A percentile compares a stretch with the other conserved stretches of the same genome.
These are phyloP conservation scores for Boletellus sp. DNA, from an alignment of 768 basidiomycete genomes.

Conservation along the genomic window DNA sequence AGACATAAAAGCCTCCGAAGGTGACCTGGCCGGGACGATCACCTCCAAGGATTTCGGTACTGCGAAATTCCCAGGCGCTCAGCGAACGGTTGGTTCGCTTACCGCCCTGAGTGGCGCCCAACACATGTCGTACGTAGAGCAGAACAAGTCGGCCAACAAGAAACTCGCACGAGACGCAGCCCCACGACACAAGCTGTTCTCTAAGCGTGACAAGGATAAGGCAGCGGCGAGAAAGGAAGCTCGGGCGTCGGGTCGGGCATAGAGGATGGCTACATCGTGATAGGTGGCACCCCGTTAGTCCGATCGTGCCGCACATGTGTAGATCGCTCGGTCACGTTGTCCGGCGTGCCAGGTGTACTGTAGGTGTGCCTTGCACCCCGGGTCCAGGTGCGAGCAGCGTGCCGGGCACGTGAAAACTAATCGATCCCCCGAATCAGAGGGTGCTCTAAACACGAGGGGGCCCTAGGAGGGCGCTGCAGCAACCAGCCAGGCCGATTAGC, in stretches of 20 bases:
- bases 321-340: slow-evolving; percentile 16
- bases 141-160: slow-evolving; percentile 89
- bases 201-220: slow-evolving; percentile 77
- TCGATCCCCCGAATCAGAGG: slow-evolving; percentile 26
- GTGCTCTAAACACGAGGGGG: slow-evolving; percentile 27
- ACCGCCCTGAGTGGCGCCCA: slow-evolving; percentile 83
- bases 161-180: slow-evolving; percentile 53
- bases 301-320: slow-evolving; percentile 11
- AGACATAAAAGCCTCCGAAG: slow-evolving; percentile 80
- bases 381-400: slow-evolving; percentile 23
- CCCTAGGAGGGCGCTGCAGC: slow-evolving; percentile 13
- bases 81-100: slow-evolving; percentile 78
- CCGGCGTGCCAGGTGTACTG: slow-evolving; percentile 10
- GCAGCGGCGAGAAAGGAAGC: slow-evolving; percentile 49
- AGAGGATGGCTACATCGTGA: slow-evolving; percentile 14
- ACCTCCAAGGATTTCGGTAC: slow-evolving; percentile 84
- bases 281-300: slow-evolving; percentile 9
- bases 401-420: slow-evolving; percentile 29
- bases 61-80: slow-evolving; percentile 59
- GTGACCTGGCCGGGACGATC: slow-evolving; percentile 80
- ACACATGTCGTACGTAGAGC: slow-evolving; percentile 90
- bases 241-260: slow-evolving; percentile 30
- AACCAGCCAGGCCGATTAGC: not conserved
- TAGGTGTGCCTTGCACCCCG: slow-evolving; percentile 16
- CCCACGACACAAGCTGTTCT: slow-evolving; percentile 74